Base-by-base conservation (phyloP, 805 yeast genomes). In the Scheffersomyces coipomensis region DNA sequence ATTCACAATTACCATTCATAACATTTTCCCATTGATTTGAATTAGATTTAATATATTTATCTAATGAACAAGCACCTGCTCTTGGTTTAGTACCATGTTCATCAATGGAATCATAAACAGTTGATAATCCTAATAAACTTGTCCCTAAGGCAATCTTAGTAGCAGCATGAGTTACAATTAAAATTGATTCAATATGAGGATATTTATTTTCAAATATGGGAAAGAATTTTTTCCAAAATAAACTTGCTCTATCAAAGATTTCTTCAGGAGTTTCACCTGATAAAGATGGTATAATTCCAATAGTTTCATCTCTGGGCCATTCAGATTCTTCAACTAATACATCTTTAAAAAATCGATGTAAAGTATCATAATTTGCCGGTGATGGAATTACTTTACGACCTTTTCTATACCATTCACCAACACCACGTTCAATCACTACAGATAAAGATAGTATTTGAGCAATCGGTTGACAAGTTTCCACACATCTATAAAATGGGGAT, bases 141-240 rank as follows among this genome's bases (percentile, higher is more conserved):
- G 88, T 78, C 3, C 97, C 97, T 13, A 91, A 65, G 0, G 95
- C 90, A 44, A 89, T 88, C 58, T 88, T 88, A 4, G 95, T 76
- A 3, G 98, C 97, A 1, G 98, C 99, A 63, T 93, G 98, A 3
- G 96, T 81, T 19, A 88, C 81, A n/a, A 91, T 64, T 17, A 93
- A 52, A 6, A 93, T 67, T 0, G 80, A 69, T 26, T 81, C 78
- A 23, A 79, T 66, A 2, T 79, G 65, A 0, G 96, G 95, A 51
- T 64, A 75, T 43, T 72, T 64, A 6, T 52, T 42, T 46, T 83
- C 84, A 38, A 87, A 69, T 36, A 64, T 68, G 2, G 82, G 78
- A 2, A 88, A 60, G 48, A 91, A 79, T 25, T 55, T 55, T 0
- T 57, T 46, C 72, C 90, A 68, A 43, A 88, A 84, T 6, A 39